A percentile compares a stretch with the other conserved stretches of the same genome.
Evolutionary conservation across 768 basidiomycete genomes (phyloP).

Genomic region (Dictyophora rubrovolvata): DNA sequence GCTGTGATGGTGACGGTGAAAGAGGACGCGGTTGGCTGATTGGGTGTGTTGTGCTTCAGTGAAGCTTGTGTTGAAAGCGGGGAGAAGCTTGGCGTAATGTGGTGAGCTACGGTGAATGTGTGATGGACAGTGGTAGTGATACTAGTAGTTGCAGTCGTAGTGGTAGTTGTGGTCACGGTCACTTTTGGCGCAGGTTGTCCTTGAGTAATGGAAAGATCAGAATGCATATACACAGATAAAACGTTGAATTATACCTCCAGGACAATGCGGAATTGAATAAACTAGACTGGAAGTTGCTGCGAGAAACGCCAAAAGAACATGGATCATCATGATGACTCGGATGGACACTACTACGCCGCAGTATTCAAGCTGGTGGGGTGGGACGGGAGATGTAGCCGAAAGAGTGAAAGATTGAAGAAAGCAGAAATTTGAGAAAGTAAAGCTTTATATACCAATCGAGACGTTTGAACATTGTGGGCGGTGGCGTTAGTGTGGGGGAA

Average conservation of each 20-base stretch:
- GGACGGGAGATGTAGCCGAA: background rate
- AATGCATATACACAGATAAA: too few species aligned
- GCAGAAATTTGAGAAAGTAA: background rate
- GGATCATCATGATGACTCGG: too few species aligned
- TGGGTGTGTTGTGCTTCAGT: background rate
- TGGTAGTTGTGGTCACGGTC: background rate
- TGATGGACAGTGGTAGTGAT: background rate
- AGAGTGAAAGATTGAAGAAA: background rate
- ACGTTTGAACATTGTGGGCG: background rate
- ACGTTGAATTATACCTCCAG: background rate
- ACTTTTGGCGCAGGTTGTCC: background rate
- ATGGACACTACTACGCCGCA: too few species aligned
- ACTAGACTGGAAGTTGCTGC: background rate
- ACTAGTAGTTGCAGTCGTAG: background rate
- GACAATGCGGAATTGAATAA: background rate
- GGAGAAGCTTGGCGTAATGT: background rate
- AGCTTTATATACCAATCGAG: background rate
- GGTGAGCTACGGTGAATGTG: background rate
- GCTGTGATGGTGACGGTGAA: background rate
- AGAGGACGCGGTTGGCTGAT: background rate
- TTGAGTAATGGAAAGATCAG: background rate
- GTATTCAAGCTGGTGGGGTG: background rate
- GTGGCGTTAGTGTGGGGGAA: background rate
- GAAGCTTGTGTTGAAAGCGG: background rate
- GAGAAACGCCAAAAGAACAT: background rate